These are phyloP conservation scores for Hevea brasiliensis DNA, from an alignment of 345 rosid species.

Conservation along the genomic window DNA sequence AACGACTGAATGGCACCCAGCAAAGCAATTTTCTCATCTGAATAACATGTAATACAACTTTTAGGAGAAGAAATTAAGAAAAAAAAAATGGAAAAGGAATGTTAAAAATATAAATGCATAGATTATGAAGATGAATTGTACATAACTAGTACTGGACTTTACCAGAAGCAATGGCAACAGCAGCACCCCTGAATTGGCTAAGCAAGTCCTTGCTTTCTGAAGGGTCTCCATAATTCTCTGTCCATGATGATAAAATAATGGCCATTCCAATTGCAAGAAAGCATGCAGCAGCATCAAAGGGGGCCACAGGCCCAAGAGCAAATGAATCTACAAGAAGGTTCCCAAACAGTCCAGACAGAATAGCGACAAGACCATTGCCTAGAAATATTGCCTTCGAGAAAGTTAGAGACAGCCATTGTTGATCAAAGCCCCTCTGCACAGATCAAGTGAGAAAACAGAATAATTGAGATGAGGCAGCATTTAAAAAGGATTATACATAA, in stretches of 20 bases:
- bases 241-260: conserved; percentile 55
- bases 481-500: background rate
- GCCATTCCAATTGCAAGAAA: conserved; percentile 71
- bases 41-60: background rate
- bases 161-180: conserved; percentile 37
- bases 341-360: conserved; percentile 61
- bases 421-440: conserved; percentile 61
- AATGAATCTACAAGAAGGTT: conserved; percentile 58
- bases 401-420: conserved; percentile 68
- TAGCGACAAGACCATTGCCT: conserved; percentile 69
- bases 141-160: background rate
- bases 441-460: background rate
- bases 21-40: conserved; percentile 92
- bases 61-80: background rate
- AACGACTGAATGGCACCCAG: conserved; percentile 94
- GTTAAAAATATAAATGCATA: background rate
- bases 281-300: conserved; percentile 75
- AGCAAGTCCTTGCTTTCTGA: conserved; percentile 63
- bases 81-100: background rate
- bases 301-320: conserved; percentile 63
- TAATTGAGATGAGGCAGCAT: background rate
- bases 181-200: conserved; percentile 36
- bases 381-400: conserved; percentile 76
- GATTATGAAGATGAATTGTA: background rate
- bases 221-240: conserved; percentile 67